Evolutionary conservation across 1,139 yeast species (phyloP).

Genomic region (Yamadazyma atlantica): DNA sequence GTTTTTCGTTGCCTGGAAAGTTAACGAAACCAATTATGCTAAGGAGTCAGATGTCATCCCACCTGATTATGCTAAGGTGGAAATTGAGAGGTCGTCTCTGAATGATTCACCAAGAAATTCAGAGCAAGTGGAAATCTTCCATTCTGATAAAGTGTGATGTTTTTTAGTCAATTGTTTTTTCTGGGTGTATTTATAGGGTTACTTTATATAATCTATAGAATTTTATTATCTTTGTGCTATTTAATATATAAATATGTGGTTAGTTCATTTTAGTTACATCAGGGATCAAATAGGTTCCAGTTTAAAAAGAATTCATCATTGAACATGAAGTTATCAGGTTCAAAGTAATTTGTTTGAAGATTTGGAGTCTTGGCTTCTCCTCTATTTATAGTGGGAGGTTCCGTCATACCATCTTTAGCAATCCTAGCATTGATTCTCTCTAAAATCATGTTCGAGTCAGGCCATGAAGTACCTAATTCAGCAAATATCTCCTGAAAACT

Average conservation of each 20-base stretch:
- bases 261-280: not conserved
- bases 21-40: constrained; percentile 7
- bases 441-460: constrained; percentile 8
- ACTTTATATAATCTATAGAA: too few species aligned
- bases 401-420: constrained; percentile 3
- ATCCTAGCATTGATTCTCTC: constrained; percentile 6
- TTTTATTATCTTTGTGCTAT: too few species aligned
- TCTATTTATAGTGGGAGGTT: constrained; percentile 1
- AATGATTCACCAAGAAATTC: not conserved
- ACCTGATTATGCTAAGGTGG: constrained; percentile 6
- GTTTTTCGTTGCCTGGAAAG: constrained; percentile 10
- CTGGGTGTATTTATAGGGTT: too few species aligned
- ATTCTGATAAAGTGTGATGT: not conserved
- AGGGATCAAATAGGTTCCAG: constrained; percentile 4
- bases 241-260: not conserved
- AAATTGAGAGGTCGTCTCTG: constrained; percentile 3
- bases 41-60: constrained; percentile 10
- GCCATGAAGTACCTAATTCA: constrained; percentile 10
- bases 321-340: constrained; percentile 9
- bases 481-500: constrained; percentile 5
- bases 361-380: constrained; percentile 2
- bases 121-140: not conserved
- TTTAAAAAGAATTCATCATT: constrained; percentile 7
- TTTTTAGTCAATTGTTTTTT: too few species aligned
- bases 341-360: constrained; percentile 3